Percentiles rank a stretch among this genome's conserved stretches.
Evolutionary conservation across 306 rosid species (phyloP).

Genomic region (Cyclanthera cordifolia): DNA sequence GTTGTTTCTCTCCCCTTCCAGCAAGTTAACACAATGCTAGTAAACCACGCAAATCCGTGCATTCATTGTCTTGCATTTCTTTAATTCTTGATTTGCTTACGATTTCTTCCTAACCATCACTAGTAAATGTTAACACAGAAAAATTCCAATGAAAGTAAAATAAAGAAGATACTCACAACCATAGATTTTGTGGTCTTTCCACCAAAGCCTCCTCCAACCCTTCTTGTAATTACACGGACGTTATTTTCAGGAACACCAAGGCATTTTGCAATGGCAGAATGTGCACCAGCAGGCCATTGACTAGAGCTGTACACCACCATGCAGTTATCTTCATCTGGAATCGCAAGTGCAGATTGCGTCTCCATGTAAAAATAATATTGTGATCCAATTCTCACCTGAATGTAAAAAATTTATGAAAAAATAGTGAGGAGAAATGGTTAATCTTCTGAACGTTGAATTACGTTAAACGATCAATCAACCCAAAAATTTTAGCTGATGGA

Average conservation of each 20-base stretch:
- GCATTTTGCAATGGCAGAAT: slow-evolving; percentile 55
- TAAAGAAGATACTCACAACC: slow-evolving; percentile 44
- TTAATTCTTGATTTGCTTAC: no score
- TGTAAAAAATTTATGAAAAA: no score
- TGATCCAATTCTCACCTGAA: slow-evolving; percentile 80
- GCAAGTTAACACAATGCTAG: no score
- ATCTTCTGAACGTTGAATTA: no score
- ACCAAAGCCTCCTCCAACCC: slow-evolving; percentile 96
- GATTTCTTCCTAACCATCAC: no score
- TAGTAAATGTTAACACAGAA: no score
- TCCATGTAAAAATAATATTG: slow-evolving; percentile 94
- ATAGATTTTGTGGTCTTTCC: slow-evolving; percentile 58
- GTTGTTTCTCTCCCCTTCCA: no score
- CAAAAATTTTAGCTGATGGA: no score
- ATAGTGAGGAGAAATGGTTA: no score
- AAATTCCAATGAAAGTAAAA: not conserved
- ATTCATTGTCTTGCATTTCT: no score
- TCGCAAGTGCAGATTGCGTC: slow-evolving; percentile 85
- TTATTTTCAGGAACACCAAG: slow-evolving; percentile 62
- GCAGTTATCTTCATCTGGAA: slow-evolving; percentile 94
- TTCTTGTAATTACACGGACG: slow-evolving; percentile 74
- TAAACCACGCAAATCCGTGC: no score
- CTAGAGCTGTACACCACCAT: slow-evolving; percentile 61
- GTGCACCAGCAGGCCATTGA: slow-evolving; percentile 52
- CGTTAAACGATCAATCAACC: no score